These are phyloP conservation scores for Geoglossum cookeanum DNA, from an alignment of 2,329 filamentous ascomycete species.

Conservation along the genomic window DNA sequence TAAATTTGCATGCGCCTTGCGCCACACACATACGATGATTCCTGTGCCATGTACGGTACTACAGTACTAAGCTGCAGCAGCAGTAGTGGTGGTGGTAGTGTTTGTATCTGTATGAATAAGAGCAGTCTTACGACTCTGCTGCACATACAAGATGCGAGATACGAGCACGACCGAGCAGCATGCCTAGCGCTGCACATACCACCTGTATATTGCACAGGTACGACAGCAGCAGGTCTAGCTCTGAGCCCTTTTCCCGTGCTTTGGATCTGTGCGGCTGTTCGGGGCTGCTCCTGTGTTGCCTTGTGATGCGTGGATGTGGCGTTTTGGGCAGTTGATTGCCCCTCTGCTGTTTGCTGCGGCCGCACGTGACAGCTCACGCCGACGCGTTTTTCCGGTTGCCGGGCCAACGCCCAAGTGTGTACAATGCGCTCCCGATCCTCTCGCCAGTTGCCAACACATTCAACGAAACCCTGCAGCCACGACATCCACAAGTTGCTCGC, in stretches of 20 bases:
- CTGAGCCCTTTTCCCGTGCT: not conserved
- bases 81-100: no score
- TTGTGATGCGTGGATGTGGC: not conserved
- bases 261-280: not conserved
- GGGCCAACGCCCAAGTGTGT: not conserved
- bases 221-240: not conserved
- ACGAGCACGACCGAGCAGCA: no score
- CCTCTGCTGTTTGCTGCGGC: not conserved
- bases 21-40: no score
- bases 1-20: no score
- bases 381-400: not conserved
- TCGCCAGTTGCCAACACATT: not conserved
- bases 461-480: not conserved
- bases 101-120: no score
- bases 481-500: not conserved
- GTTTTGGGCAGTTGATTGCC: not conserved
- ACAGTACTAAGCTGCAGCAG: no score
- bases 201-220: not conserved
- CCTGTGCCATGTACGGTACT: no score
- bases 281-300: no score
- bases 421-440: not conserved
- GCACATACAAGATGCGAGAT: no score
- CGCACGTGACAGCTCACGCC: not conserved
- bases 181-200: no score
- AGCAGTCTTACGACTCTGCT: no score